Evolutionary conservation across 768 basidiomycete genomes (phyloP).

Genomic region (Cyathus striatus): DNA sequence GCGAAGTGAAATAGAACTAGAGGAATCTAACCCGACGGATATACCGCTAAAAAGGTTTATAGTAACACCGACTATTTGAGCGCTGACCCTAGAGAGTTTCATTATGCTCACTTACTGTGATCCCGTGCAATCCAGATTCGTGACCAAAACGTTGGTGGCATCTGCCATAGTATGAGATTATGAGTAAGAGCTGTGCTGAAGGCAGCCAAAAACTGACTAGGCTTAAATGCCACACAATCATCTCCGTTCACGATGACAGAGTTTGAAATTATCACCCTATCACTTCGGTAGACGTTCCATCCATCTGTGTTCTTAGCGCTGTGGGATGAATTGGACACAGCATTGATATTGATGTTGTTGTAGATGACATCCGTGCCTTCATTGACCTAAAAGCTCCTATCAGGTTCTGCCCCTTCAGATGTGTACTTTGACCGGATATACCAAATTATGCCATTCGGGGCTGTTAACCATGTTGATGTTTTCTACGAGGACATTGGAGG

Average conservation of each 20-base stretch:
- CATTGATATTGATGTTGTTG: conserved; percentile 40
- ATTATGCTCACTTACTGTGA: conserved; percentile 40
- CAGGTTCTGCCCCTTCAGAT: neutral
- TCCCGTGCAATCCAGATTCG: conserved; percentile 55
- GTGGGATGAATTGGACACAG: conserved; percentile 39
- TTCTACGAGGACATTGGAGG: conserved; percentile 38
- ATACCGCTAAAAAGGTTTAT: conserved; percentile 44
- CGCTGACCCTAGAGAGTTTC: neutral
- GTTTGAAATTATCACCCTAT: conserved; percentile 41
- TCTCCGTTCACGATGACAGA: conserved; percentile 51
- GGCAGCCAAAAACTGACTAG: conserved; percentile 23
- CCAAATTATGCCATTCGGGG: conserved; percentile 51
- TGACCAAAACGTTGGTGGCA: conserved; percentile 51
- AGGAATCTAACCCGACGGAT: conserved; percentile 35
- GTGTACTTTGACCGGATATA: conserved; percentile 11
- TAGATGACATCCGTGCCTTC: conserved; percentile 41
- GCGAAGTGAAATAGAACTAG: neutral
- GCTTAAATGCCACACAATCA: conserved; percentile 58
- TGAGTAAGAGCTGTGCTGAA: too few species aligned
- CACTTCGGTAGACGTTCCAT: conserved; percentile 59
- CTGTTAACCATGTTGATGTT: conserved; percentile 44
- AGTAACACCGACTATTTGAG: too few species aligned
- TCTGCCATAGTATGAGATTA: conserved; percentile 8
- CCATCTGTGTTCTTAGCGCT: conserved; percentile 51
- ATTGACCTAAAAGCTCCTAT: conserved; percentile 30